phyloP scores from a whole-genome alignment of 495 filamentous ascomycete genomes.

The Elaphomyces granulatus region DNA sequence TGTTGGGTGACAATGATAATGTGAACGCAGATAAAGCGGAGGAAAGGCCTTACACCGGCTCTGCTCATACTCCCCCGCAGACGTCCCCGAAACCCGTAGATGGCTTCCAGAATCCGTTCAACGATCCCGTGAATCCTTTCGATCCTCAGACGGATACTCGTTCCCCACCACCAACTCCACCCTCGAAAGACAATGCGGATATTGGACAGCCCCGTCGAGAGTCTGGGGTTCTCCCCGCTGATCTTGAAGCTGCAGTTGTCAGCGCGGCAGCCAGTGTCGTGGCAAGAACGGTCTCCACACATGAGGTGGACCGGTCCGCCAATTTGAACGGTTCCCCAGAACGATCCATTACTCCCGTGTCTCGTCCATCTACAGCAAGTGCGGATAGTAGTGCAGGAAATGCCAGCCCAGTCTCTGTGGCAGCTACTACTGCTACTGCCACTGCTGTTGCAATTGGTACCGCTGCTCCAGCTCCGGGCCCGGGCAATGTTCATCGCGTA shows the following conservation, averaged over 20 bases:
- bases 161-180: slow-evolving; percentile 13
- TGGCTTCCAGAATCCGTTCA: slow-evolving; percentile 30
- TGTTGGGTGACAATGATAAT: no score
- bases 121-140: slow-evolving; percentile 40
- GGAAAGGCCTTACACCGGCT: slow-evolving; percentile 1
- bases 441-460: slow-evolving; percentile 21
- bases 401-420: slow-evolving; percentile 16
- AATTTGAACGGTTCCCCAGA: no score
- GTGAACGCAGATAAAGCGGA: slow-evolving; percentile 16
- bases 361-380: no score
- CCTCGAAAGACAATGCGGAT: slow-evolving; percentile 2
- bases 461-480: slow-evolving; percentile 25
- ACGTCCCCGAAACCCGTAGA: slow-evolving; percentile 27
- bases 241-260: slow-evolving; percentile 21
- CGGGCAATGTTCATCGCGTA: slow-evolving; percentile 65
- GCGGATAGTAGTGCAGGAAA: background rate
- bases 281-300: slow-evolving; percentile 11
- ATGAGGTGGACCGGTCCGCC: background rate
- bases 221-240: slow-evolving; percentile 11
- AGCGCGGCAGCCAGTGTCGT: slow-evolving; percentile 27
- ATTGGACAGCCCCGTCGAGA: background rate
- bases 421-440: slow-evolving; percentile 19
- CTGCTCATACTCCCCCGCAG: slow-evolving; percentile 14
- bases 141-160: slow-evolving; percentile 31
- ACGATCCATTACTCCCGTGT: no score